Conservation (phyloP, 129 eudicot genomes). For the Artemisia tridentata region DNA sequence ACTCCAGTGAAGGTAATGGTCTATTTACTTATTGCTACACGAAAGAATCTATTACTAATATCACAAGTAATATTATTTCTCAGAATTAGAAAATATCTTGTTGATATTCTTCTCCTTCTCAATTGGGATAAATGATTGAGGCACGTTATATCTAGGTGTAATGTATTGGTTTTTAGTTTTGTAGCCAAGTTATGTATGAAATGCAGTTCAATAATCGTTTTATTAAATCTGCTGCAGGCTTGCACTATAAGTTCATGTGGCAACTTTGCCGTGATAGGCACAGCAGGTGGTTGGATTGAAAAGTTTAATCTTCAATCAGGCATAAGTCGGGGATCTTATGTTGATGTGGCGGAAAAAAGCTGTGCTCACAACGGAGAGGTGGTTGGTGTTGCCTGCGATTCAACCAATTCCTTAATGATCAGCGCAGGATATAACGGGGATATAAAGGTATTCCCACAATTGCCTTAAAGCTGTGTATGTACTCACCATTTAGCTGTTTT, state of each 20-base stretch:
- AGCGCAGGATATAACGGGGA: conserved; percentile 93
- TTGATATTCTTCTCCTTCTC: too few species aligned
- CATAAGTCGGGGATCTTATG: conserved; percentile 76
- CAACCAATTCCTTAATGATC: conserved; percentile 82
- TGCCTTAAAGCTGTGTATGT: not conserved
- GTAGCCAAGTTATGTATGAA: conserved; percentile 10
- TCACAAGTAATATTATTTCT: not conserved
- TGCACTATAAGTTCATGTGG: conserved; percentile 96
- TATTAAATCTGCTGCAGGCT: conserved; percentile 42
- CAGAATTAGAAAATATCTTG: not conserved
- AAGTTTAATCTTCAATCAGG: conserved; percentile 97
- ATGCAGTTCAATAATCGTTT: not conserved
- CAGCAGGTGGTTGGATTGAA: conserved; percentile 94
- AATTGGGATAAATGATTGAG: not conserved
- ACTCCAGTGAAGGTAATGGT: conserved; percentile 63
- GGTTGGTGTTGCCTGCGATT: conserved; percentile 91
- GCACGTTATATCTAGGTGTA: not conserved
- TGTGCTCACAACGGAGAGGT: conserved; percentile 87
- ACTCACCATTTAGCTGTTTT: not conserved
- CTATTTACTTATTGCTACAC: not conserved
- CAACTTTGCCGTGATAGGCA: conserved; percentile 86
- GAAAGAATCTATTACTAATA: too few species aligned
- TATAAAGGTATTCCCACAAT: conserved; percentile 49
- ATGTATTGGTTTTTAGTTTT: not conserved
- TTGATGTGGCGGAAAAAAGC: conserved; percentile 49